Percentiles rank a stretch among this genome's conserved stretches.
phyloP scores from a whole-genome alignment of 78 protist species.

The Planoprotostelium fungivorum region DNA sequence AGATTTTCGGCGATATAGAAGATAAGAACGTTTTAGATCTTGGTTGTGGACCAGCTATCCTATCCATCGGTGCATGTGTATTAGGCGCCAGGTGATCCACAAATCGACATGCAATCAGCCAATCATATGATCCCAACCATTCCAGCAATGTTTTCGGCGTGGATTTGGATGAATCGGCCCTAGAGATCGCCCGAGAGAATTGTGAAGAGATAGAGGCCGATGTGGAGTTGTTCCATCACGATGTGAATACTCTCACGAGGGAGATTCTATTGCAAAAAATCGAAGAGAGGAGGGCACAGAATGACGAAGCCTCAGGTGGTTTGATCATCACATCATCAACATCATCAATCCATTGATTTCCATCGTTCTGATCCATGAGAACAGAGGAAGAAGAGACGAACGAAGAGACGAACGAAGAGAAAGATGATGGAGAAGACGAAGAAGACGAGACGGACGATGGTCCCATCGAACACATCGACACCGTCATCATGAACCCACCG shows the following conservation, averaged over 20 bases:
- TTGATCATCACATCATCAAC: background rate
- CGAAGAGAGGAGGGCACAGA: background rate
- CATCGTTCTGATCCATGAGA: background rate
- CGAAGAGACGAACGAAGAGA: background rate
- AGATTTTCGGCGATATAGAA: conserved; percentile 34
- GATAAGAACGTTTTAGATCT: conserved; percentile 41
- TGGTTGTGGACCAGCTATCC: conserved; percentile 64
- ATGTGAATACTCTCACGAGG: background rate
- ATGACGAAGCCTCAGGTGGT: background rate
- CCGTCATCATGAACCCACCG: conserved; percentile 78
- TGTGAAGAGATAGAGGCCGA: conserved; percentile 16
- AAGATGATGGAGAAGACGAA: background rate
- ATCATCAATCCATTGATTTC: background rate
- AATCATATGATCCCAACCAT: background rate
- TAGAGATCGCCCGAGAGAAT: conserved; percentile 35
- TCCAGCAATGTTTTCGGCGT: conserved; percentile 14
- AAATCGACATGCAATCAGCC: background rate
- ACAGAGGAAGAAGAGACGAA: background rate
- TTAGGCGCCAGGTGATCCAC: conserved; percentile 25
- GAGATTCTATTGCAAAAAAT: background rate
- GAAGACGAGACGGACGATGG: background rate
- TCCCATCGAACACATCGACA: conserved; percentile 15
- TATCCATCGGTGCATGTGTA: conserved; percentile 35
- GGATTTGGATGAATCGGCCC: conserved; percentile 60
- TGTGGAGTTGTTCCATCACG: background rate